phyloP scores from a whole-genome alignment of 768 basidiomycete genomes.

The Tricholoma bakamatsutake region DNA sequence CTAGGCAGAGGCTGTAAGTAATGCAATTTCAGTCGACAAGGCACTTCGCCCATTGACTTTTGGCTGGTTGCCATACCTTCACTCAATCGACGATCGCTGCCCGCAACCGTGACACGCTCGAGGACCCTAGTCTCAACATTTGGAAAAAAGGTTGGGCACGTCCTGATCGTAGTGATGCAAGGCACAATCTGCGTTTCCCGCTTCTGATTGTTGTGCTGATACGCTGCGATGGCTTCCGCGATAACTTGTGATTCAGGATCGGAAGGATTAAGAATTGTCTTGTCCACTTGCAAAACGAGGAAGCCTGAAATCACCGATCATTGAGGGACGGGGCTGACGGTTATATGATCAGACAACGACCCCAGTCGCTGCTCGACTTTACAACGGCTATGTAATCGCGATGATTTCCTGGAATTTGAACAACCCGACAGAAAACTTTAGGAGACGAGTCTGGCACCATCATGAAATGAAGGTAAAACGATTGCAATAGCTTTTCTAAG shows the following conservation, averaged over 20 bases:
- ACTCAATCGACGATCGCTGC: not conserved
- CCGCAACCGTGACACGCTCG: not conserved
- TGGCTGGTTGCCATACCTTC: not conserved
- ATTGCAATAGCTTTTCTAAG: too few relatives aligned
- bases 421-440: too few relatives aligned
- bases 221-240: slow-evolving; percentile 19
- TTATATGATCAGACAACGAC: too few relatives aligned
- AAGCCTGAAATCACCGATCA: too few relatives aligned
- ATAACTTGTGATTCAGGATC: slow-evolving; percentile 17
- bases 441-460: too few relatives aligned
- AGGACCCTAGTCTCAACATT: not conserved
- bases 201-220: slow-evolving; percentile 17
- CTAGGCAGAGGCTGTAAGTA: not conserved
- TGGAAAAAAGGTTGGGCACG: not conserved
- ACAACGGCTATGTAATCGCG: too few relatives aligned
- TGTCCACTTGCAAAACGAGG: slow-evolving; percentile 5
- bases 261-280: not conserved
- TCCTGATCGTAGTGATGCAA: not conserved
- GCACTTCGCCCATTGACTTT: not conserved
- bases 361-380: too few relatives aligned
- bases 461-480: too few relatives aligned
- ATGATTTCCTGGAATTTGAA: too few relatives aligned
- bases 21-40: not conserved
- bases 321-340: too few relatives aligned
- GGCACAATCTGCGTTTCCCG: not conserved